These are phyloP conservation scores for Cinchona pubescens DNA, from an alignment of 257 asterid genomes.

Conservation along the genomic window DNA sequence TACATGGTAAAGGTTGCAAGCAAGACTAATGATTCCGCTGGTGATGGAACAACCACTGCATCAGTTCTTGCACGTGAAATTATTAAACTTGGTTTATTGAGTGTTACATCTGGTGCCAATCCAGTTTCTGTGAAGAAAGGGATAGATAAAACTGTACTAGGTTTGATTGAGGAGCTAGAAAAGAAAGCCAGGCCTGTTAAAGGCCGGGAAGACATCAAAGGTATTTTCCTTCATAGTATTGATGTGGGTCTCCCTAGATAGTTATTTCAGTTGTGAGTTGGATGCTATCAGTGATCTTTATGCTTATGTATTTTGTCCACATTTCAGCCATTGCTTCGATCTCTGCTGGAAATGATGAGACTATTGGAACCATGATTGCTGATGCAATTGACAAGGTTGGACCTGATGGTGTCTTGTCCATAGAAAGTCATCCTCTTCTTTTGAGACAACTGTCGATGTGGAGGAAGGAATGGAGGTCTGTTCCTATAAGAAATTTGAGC, in stretches of 20 bases:
- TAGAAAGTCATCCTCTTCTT: conserved; percentile 95
- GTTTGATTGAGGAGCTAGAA: conserved; percentile 74
- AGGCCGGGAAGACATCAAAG: conserved; percentile 90
- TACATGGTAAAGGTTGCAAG: conserved; percentile 75
- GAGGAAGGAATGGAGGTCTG: conserved; percentile 99
- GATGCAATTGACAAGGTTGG: conserved; percentile 98
- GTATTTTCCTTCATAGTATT: conserved; percentile 25
- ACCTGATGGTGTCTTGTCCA: conserved; percentile 96
- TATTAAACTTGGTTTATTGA: conserved; percentile 82
- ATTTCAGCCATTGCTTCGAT: conserved; percentile 83
- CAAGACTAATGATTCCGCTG: conserved; percentile 98
- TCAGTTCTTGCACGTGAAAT: conserved; percentile 95
- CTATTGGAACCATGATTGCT: conserved; percentile 81
- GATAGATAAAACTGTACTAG: conserved; percentile 80
- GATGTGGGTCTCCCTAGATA: neutral
- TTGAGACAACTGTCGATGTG: conserved; percentile 91
- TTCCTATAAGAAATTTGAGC: neutral
- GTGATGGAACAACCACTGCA: conserved; percentile 98
- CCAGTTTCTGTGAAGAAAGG: conserved; percentile 92
- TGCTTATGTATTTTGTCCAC: neutral
- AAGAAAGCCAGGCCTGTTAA: conserved; percentile 87
- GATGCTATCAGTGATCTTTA: neutral
- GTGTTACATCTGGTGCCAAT: conserved; percentile 96
- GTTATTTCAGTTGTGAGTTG: neutral
- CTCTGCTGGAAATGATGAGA: conserved; percentile 90